Conservation (phyloP, 2,329 filamentous ascomycete genomes). For the Epichloe typhina region DNA sequence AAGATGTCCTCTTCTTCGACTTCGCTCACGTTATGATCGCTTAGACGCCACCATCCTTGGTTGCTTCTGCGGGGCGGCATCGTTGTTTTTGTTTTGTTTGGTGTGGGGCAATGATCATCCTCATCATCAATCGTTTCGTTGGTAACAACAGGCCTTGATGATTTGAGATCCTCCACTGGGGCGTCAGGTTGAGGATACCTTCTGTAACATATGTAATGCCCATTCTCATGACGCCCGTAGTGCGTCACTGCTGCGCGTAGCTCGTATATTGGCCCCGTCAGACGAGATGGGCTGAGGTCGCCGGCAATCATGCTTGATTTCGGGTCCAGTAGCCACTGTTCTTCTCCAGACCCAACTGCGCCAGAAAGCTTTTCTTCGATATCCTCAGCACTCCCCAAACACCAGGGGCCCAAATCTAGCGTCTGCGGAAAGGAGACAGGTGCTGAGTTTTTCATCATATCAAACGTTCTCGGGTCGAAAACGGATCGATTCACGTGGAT, state of each 20-base stretch:
- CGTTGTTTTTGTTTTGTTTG: neutral
- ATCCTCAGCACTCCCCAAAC: constrained; percentile 46
- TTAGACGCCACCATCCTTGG: constrained; percentile 76
- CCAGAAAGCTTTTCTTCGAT: constrained; percentile 7
- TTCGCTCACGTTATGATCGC: constrained; percentile 70
- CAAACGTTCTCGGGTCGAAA: constrained; percentile 72
- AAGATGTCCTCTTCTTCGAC: constrained; percentile 64
- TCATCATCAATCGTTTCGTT: constrained; percentile 4
- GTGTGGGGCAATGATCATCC: constrained; percentile 6
- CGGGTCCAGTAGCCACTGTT: constrained; percentile 60
- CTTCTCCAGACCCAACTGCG: constrained; percentile 23
- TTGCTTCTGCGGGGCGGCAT: constrained; percentile 9
- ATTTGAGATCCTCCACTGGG: neutral
- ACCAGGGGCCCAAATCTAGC: constrained; percentile 76
- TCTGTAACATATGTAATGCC: constrained; percentile 87
- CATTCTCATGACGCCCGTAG: constrained; percentile 82
- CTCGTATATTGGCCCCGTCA: constrained; percentile 54
- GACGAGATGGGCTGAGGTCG: constrained; percentile 32
- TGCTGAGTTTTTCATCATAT: constrained; percentile 72
- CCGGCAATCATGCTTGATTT: constrained; percentile 60
- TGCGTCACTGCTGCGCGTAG: constrained; percentile 79
- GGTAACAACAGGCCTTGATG: neutral
- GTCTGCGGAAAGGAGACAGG: constrained; percentile 61
- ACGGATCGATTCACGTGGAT: constrained; percentile 87
- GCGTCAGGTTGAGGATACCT: constrained; percentile 39